These are phyloP conservation scores for Populus ilicifolia DNA, from an alignment of 345 rosid genomes.

Conservation along the genomic window DNA sequence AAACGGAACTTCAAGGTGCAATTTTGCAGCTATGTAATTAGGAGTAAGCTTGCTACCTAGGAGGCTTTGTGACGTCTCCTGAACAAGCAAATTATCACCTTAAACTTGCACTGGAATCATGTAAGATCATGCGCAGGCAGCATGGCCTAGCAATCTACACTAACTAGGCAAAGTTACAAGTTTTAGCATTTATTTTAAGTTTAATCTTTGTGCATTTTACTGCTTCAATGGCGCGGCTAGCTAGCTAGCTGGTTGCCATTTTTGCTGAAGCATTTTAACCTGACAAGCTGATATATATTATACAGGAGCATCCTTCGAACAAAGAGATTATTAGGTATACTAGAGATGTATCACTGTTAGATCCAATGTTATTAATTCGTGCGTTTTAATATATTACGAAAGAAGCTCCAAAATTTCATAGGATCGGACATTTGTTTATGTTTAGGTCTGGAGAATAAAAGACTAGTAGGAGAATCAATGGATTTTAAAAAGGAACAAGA, in stretches of 20 bases:
- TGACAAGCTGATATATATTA: constrained; percentile 8
- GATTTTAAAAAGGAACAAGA: constrained; percentile 9
- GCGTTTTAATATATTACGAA: constrained; percentile 4
- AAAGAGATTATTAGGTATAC: constrained; percentile 34
- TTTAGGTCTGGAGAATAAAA: constrained; percentile 8
- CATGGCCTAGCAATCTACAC: constrained; percentile 7
- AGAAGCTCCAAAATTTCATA: constrained; percentile 19
- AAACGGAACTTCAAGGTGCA: too few relatives aligned
- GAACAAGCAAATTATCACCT: neutral
- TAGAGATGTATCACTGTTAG: constrained; percentile 17
- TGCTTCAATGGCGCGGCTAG: neutral
- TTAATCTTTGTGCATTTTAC: neutral
- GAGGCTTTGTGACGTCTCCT: neutral
- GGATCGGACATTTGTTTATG: neutral
- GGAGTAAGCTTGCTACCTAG: neutral
- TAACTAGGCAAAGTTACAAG: neutral
- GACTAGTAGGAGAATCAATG: constrained; percentile 15
- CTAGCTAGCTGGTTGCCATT: neutral
- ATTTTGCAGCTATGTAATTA: too few relatives aligned
- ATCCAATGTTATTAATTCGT: constrained; percentile 37
- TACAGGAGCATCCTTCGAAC: constrained; percentile 41
- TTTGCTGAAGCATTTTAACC: neutral
- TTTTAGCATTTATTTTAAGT: neutral
- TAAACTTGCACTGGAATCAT: neutral
- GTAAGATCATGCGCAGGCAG: constrained; percentile 1